phyloP scores from a whole-genome alignment of 495 filamentous ascomycete genomes.

The Xylaria scruposa region DNA sequence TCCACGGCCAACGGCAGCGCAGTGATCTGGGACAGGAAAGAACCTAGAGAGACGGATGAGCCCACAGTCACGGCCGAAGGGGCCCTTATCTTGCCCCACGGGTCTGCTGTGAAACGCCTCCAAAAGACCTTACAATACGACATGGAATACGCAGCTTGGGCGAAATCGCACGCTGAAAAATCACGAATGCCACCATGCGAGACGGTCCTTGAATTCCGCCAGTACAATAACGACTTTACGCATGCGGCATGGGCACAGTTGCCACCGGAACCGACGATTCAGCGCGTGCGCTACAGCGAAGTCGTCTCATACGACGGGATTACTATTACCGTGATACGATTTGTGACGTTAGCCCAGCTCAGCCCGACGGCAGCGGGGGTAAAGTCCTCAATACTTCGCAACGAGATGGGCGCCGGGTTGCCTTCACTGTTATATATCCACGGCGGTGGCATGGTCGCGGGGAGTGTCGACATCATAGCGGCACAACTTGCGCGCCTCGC shows the following conservation, averaged over 20 bases:
- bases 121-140: conserved; percentile 26
- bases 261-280: conserved; percentile 20
- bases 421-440: conserved; percentile 48
- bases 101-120: neutral
- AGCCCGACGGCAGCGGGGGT: neutral
- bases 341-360: conserved; percentile 26
- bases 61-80: neutral
- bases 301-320: conserved; percentile 27
- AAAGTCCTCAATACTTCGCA: conserved; percentile 16
- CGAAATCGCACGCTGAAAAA: conserved; percentile 12
- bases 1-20: neutral
- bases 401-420: neutral
- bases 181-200: conserved; percentile 3
- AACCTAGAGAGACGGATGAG: neutral
- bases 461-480: conserved; percentile 37
- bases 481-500: conserved; percentile 32
- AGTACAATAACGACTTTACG: conserved; percentile 23
- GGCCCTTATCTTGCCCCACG: neutral
- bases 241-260: conserved; percentile 11
- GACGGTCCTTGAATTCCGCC: conserved; percentile 24
- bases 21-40: conserved; percentile 3
- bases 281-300: conserved; percentile 12
- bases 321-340: conserved; percentile 27
- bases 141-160: conserved; percentile 27
- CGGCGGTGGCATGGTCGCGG: conserved; percentile 48